Evolutionary conservation across 768 basidiomycete genomes (phyloP), one percentile per base, ranked within the genome.

Genomic region (Boletus eberwhitei): DNA sequence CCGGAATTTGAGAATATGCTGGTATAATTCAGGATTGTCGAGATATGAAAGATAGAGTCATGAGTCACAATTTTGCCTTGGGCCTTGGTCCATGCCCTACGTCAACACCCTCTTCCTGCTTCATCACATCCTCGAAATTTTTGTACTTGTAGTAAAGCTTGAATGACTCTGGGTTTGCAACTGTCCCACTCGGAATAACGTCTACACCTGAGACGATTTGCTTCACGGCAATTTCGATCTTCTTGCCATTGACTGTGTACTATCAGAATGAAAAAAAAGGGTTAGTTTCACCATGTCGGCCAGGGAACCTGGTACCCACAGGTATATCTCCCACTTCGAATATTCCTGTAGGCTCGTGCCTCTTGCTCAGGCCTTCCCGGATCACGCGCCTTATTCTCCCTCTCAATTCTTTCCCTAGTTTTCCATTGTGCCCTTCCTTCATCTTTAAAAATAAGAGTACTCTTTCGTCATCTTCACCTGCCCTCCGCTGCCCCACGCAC

Each of bases 161-260:
- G 42, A 88, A 74, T 0, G 82, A 80, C 49, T 85, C 84, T 0
- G 87, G 87, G 62, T 88, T 88, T 8, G 85, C 84, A 19, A 89
- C 86, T 2, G 87, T 88, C 19, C 87, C 87, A 57, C 86, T 89
- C 4, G 87, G 86, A 59, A 81, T 76, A 40, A 87, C 58, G 53
- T 80, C 75, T 12, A 75, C 73, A 2, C 86, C 87, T n/a, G 85
- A 88, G 39, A 88, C 77, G 52, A 89, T 86, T 62, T 88, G 86
- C 67, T 88, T 89, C 47, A 88, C 84, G 3, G 85, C 86, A 29
- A 89, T 87, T 70, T 88, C 88, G 40, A 88, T 87, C 64, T 88
- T 88, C 75, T 88, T 90, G 11, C 82, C 82, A 46, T 88, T 88
- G 9, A 87, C 82, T 0, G 86, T 89, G 58, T 88, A 87, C 88